These are phyloP conservation scores for Oenanthe javanica DNA, from an alignment of 140 eudicot genomes.

Conservation along the genomic window DNA sequence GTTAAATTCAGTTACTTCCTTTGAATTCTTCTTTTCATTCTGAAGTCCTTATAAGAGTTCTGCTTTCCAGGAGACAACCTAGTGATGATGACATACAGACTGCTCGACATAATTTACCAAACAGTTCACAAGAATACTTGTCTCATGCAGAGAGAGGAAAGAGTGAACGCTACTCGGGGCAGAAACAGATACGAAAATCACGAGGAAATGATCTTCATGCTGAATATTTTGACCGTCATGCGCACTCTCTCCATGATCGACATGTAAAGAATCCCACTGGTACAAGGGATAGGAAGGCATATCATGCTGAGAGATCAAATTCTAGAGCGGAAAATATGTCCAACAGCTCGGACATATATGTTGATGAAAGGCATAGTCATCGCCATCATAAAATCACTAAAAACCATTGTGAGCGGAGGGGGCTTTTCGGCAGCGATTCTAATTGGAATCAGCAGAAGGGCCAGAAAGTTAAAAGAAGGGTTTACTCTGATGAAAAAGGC, in stretches of 20 bases:
- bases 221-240: slow-evolving; percentile 24
- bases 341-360: slow-evolving; percentile 34
- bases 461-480: slow-evolving; percentile 29
- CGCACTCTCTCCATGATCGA: slow-evolving; percentile 24
- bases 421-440: slow-evolving; percentile 39
- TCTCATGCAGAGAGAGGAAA: slow-evolving; percentile 34
- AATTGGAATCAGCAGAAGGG: slow-evolving; percentile 28
- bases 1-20: neutral
- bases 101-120: slow-evolving; percentile 23
- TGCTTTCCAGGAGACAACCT: slow-evolving; percentile 31
- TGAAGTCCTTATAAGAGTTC: slow-evolving; percentile 18
- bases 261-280: slow-evolving; percentile 29
- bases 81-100: slow-evolving; percentile 31
- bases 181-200: slow-evolving; percentile 31
- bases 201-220: slow-evolving; percentile 28
- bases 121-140: slow-evolving; percentile 33
- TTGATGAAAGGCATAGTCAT: slow-evolving; percentile 32
- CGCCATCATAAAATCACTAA: slow-evolving; percentile 29
- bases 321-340: slow-evolving; percentile 42
- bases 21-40: slow-evolving; percentile 2
- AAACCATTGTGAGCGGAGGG: slow-evolving; percentile 35
- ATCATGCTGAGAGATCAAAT: slow-evolving; percentile 46
- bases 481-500: slow-evolving; percentile 19
- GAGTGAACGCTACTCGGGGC: slow-evolving; percentile 47
- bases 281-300: slow-evolving; percentile 33